Conservation (phyloP, 2,329 filamentous ascomycete species). For the Pseudocercospora musae region DNA sequence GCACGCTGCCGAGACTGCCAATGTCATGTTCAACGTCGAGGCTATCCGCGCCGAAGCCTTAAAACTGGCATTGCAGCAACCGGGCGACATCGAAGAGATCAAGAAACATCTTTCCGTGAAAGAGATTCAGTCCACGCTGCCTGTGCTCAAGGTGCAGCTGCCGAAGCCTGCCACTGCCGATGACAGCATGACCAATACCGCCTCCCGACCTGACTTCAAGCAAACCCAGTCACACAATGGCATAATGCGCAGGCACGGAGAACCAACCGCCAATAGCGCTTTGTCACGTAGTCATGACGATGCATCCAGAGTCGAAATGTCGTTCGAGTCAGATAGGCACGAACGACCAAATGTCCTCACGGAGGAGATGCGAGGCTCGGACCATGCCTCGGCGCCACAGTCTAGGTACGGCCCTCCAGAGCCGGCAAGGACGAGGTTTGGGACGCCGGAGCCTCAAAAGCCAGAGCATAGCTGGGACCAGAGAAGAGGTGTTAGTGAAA, state of each 20-base stretch:
- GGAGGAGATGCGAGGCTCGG: slow-evolving; percentile 3
- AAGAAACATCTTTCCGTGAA: slow-evolving; percentile 54
- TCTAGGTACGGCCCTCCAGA: neutral
- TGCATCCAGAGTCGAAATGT: slow-evolving; percentile 48
- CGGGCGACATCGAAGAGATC: slow-evolving; percentile 71
- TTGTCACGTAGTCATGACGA: slow-evolving; percentile 34
- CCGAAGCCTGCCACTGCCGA: slow-evolving; percentile 4
- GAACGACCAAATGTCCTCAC: slow-evolving; percentile 24
- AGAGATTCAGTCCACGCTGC: slow-evolving; percentile 82
- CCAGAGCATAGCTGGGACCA: slow-evolving; percentile 7
- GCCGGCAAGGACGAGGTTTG: neutral
- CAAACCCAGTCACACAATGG: slow-evolving; percentile 15
- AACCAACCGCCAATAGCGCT: slow-evolving; percentile 10
- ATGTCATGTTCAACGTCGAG: slow-evolving; percentile 89
- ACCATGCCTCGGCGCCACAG: slow-evolving; percentile 8
- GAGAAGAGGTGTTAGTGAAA: slow-evolving; percentile 1
- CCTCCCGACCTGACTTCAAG: slow-evolving; percentile 7
- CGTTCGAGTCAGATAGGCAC: slow-evolving; percentile 36
- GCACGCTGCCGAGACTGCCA: slow-evolving; percentile 34
- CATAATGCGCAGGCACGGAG: neutral
- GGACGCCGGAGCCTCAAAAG: slow-evolving; percentile 9
- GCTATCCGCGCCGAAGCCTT: slow-evolving; percentile 70
- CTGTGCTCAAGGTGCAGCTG: slow-evolving; percentile 72
- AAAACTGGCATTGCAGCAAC: slow-evolving; percentile 70
- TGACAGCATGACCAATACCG: slow-evolving; percentile 7